Evolutionary conservation across 2,329 filamentous ascomycete species (phyloP), one percentile per base, ranked within the genome.

Genomic region (Aotearoamyces nothofagi): DNA sequence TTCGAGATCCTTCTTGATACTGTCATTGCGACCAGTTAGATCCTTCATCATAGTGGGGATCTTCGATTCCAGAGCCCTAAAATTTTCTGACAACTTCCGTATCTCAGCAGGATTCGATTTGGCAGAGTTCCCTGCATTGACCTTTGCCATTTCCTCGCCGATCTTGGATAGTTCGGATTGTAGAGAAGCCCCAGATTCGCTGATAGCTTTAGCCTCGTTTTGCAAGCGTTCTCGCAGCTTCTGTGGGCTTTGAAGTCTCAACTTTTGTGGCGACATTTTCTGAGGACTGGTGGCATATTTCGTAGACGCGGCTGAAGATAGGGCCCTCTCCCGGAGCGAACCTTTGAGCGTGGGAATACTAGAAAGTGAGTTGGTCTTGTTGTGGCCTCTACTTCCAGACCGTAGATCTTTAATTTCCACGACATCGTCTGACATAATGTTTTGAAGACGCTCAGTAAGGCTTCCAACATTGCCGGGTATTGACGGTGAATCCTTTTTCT

Each of bases 191-290:
- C 86, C 80, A 0, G 76, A 72, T 6, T 74, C 70, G 4, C 73
- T 69, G 10, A 86, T 70, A 0, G 75, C 68, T 31, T 69, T 72
- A 52, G 84, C 83, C 50, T 93, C 84, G 26, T 70, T 75, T 43
- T 87, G 78, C 1, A 94, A 63, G 17, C 87, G 76, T 55, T 94
- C 86, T 11, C 86, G 78, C 12, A 87, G 59, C 48, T 79, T 86
- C 41, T 78, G 77, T 0, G 75, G 65, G 9, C 69, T 77, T 36
- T 81, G 75, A 8, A 81, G 62, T 8, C 78, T 72, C 17, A 82
- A 58, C 39, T 72, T 50, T 28, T 46, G 46, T 5, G 47, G 47
- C 3, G 43, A 40, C 3, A 39, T 12, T 34, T 37, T 46, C 7
- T 32, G 26, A n/a, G 36, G 34, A 25, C 32, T 40, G 15, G 39